These are phyloP conservation scores for Mycena venus DNA, from an alignment of 768 basidiomycete species.

Conservation along the genomic window DNA sequence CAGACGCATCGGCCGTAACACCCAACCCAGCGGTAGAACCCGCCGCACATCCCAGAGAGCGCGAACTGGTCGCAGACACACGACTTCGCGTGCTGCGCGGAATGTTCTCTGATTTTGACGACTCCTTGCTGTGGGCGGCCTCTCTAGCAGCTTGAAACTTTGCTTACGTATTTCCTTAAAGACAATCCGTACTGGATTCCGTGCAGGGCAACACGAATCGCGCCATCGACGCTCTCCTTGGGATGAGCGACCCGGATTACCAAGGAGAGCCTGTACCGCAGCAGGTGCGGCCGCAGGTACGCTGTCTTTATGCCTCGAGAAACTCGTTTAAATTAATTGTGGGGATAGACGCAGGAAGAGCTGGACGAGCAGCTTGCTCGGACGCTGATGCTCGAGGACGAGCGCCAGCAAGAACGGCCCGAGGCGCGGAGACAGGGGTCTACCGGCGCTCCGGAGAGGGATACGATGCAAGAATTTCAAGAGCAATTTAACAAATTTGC, in stretches of 20 bases:
- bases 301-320: background rate
- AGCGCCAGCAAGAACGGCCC: conserved; percentile 43
- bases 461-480: conserved; percentile 76
- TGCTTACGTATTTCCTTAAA: conserved; percentile 38
- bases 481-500: conserved; percentile 84
- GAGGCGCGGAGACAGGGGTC: conserved; percentile 19
- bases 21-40: background rate
- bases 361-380: conserved; percentile 87
- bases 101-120: conserved; percentile 88
- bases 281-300: conserved; percentile 44
- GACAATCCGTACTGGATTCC: conserved; percentile 80
- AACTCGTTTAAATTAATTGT: background rate
- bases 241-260: conserved; percentile 90
- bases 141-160: background rate
- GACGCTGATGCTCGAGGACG: conserved; percentile 75
- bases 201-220: conserved; percentile 78
- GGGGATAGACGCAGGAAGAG: conserved; percentile 68
- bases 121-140: conserved; percentile 70
- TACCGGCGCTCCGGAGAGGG: conserved; percentile 47
- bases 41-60: conserved; percentile 13
- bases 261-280: conserved; percentile 50
- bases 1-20: background rate
- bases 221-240: conserved; percentile 82
- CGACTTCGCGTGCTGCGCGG: conserved; percentile 67
- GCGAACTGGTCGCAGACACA: conserved; percentile 52